Percentiles rank a stretch among this genome's conserved stretches.
phyloP scores from a whole-genome alignment of 73 alveolate species.

The Paramecium sonneborni region DNA sequence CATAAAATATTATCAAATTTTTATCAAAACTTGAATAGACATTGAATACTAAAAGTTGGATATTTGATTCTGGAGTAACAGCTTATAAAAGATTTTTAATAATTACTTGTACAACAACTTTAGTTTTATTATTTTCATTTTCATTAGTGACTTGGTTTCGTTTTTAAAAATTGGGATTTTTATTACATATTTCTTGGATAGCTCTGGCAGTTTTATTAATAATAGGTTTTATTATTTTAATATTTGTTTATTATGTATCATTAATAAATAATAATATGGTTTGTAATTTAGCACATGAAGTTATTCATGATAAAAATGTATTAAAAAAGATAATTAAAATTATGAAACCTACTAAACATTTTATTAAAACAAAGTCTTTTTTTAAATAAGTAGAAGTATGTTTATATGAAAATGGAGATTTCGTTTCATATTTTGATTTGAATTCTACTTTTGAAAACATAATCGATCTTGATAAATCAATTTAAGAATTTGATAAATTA shows the following conservation, averaged over 20 bases:
- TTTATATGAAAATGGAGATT: constrained; percentile 38
- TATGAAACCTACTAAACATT: neutral
- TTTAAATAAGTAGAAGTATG: neutral
- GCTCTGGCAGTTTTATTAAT: neutral
- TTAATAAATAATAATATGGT: constrained; percentile 21
- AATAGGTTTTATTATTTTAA: neutral
- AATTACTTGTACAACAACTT: neutral
- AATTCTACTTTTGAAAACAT: neutral
- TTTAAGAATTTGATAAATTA: neutral
- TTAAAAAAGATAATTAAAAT: neutral
- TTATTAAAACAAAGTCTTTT: neutral
- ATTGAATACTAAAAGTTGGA: constrained; percentile 29
- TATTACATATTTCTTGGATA: constrained; percentile 18
- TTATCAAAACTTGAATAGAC: constrained; percentile 13
- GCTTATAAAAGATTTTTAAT: constrained; percentile 33
- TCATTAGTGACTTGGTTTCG: constrained; percentile 27
- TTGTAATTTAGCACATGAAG: neutral
- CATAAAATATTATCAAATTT: neutral
- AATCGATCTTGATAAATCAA: neutral
- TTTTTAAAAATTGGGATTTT: constrained; percentile 20
- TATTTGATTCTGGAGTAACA: constrained; percentile 23
- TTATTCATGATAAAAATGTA: neutral
- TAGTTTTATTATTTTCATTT: neutral
- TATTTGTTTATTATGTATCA: constrained; percentile 28
- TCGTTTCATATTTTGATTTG: neutral